Evolutionary conservation across 176 grass and related monocot species (phyloP).

Genomic region (Aegilops umbellulata): DNA sequence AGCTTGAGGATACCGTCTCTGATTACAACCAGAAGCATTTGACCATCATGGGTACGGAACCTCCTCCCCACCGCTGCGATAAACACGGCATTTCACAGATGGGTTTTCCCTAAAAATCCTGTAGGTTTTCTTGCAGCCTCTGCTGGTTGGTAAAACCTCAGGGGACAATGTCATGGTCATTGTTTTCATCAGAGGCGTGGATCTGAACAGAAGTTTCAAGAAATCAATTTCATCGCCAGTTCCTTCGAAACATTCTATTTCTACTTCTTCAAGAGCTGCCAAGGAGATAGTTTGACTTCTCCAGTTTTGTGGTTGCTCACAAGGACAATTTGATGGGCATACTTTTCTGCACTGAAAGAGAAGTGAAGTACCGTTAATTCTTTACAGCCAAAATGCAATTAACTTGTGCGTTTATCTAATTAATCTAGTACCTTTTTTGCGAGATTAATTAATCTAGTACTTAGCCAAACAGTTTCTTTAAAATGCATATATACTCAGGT

Average conservation of each 20-base stretch:
- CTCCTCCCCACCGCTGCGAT: no score
- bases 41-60: not conserved
- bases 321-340: not conserved
- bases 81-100: not conserved
- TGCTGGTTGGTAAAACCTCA: no score
- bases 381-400: not conserved
- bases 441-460: not conserved
- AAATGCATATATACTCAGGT: not conserved
- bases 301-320: not conserved
- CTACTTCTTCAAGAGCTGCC: not conserved
- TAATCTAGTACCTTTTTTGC: not conserved
- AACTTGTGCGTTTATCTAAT: not conserved
- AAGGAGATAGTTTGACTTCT: not conserved
- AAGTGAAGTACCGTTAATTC: not conserved
- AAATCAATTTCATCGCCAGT: constrained; percentile 4
- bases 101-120: not conserved
- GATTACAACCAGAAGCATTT: no score
- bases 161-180: not conserved
- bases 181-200: not conserved
- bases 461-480: not conserved
- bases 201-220: constrained; percentile 10
- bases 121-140: not conserved
- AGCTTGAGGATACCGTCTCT: not conserved
- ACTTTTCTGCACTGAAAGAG: not conserved
- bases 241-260: not conserved